Conservation (phyloP, 805 yeast genomes). For the Cyberlindnera maritima region DNA sequence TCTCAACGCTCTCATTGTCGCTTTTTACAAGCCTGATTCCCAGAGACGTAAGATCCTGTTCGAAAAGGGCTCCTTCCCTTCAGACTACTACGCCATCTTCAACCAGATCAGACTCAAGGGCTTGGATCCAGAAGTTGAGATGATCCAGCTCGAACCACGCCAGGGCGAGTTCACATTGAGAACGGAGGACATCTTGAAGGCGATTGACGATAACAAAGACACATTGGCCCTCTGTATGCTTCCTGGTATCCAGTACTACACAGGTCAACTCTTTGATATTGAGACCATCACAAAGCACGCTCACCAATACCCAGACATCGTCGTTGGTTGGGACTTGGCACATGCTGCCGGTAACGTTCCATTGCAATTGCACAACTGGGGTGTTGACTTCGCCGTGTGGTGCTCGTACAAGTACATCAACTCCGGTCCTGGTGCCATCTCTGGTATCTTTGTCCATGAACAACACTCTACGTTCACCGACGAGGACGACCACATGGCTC, state of each 20-base stretch:
- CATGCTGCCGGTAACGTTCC: constrained; percentile 91
- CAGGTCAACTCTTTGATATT: constrained; percentile 86
- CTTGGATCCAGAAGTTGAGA: constrained; percentile 43
- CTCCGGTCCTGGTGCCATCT: constrained; percentile 92
- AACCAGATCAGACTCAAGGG: constrained; percentile 69
- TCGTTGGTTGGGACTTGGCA: constrained; percentile 93
- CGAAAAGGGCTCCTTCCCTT: constrained; percentile 88
- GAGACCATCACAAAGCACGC: constrained; percentile 63
- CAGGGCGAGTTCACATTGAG: constrained; percentile 52
- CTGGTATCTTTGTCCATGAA: constrained; percentile 73
- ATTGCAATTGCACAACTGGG: constrained; percentile 78
- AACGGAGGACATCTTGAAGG: constrained; percentile 58
- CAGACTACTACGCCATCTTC: constrained; percentile 83
- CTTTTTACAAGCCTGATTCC: constrained; percentile 70
- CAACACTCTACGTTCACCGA: constrained; percentile 38
- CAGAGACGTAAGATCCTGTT: constrained; percentile 66
- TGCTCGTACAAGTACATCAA: constrained; percentile 91
- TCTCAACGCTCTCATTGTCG: constrained; percentile 66
- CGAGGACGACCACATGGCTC: constrained; percentile 42
- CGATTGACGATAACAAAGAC: constrained; percentile 54
- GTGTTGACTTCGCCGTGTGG: constrained; percentile 92
- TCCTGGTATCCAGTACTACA: constrained; percentile 88
- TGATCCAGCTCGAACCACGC: constrained; percentile 65
- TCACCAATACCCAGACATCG: constrained; percentile 43
- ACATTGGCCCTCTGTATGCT: constrained; percentile 72